Evolutionary conservation across 805 yeast genomes (phyloP).

Genomic region (Candida tibetensis): DNA sequence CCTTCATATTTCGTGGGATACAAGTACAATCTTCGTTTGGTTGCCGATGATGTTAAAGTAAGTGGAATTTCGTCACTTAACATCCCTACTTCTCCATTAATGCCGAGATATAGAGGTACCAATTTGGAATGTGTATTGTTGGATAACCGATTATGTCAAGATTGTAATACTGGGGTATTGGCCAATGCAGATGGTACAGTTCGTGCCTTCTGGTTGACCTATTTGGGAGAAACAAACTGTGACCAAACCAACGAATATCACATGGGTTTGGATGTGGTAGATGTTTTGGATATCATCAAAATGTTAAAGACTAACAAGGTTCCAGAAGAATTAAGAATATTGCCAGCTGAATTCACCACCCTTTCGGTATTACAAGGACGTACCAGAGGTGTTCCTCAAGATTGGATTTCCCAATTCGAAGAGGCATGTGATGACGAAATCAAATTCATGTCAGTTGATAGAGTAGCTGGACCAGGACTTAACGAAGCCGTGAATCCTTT

Average conservation of each 20-base stretch:
- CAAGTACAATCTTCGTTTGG: conserved; percentile 64
- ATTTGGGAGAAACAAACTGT: conserved; percentile 67
- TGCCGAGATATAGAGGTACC: conserved; percentile 84
- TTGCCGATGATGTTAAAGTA: conserved; percentile 71
- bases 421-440: conserved; percentile 59
- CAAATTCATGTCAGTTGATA: conserved; percentile 68
- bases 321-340: conserved; percentile 56
- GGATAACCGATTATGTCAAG: conserved; percentile 68
- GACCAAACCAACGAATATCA: conserved; percentile 56
- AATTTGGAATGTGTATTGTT: conserved; percentile 74
- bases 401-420: conserved; percentile 73
- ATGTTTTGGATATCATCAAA: conserved; percentile 56
- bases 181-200: conserved; percentile 76
- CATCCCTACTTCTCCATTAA: conserved; percentile 61
- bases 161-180: conserved; percentile 76
- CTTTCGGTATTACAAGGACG: conserved; percentile 72
- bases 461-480: conserved; percentile 53
- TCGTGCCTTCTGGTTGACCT: conserved; percentile 83
- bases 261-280: conserved; percentile 76
- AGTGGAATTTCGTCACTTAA: conserved; percentile 73
- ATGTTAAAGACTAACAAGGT: conserved; percentile 46
- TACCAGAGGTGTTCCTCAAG: conserved; percentile 81
- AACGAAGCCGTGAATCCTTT: conserved; percentile 33
- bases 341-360: conserved; percentile 77
- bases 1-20: conserved; percentile 77